phyloP scores from a whole-genome alignment of 441 rosid species.

The Sinapis alba region DNA sequence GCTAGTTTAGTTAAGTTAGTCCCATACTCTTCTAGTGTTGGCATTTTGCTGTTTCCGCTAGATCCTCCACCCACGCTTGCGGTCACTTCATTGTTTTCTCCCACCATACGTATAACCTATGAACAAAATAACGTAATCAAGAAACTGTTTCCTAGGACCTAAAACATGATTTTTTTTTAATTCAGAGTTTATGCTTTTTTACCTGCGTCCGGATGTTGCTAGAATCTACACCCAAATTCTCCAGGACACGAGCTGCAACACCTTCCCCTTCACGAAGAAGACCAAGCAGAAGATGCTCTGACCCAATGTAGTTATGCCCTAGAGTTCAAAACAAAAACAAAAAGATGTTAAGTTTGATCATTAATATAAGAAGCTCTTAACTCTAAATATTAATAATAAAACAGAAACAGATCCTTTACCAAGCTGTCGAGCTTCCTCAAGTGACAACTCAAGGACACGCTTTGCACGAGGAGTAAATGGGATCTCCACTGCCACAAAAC shows the following conservation, averaged over 20 bases:
- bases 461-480: conserved; percentile 99
- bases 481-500: conserved; percentile 94
- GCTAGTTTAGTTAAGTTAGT: conserved; percentile 96
- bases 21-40: conserved; percentile 97
- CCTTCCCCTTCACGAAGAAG: conserved; percentile 99
- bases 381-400: too few relatives aligned
- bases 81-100: conserved; percentile 85
- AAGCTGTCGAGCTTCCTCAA: conserved; percentile 96
- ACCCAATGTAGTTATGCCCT: conserved; percentile 99
- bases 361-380: too few relatives aligned
- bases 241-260: conserved; percentile 99
- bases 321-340: conserved; percentile 29
- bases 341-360: conserved; percentile 1
- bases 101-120: conserved; percentile 99
- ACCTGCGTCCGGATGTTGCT: conserved; percentile 95
- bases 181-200: conserved; percentile 30
- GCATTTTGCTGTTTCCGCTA: conserved; percentile 84
- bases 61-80: conserved; percentile 82
- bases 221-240: conserved; percentile 95
- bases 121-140: not conserved
- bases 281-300: conserved; percentile 97
- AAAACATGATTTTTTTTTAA: not conserved
- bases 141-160: not conserved
- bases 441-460: conserved; percentile 87
- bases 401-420: conserved; percentile 45